A percentile compares a stretch with the other conserved stretches of the same genome.
Evolutionary conservation across 2,329 filamentous ascomycete species (phyloP).

Genomic region (Catunica adiposa): DNA sequence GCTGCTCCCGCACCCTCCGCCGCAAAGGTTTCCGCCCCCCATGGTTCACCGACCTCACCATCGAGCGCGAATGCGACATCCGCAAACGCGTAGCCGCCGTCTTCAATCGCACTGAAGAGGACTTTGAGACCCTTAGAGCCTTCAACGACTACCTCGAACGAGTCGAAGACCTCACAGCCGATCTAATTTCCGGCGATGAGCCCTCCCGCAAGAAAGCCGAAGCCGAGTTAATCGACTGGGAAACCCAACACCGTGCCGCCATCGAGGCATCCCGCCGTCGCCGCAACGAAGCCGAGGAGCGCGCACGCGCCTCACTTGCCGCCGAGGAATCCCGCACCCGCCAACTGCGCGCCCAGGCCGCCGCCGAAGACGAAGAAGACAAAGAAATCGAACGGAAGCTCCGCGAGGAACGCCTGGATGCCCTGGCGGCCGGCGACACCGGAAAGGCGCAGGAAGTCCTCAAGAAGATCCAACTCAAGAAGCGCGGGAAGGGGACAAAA

Average conservation of each 20-base stretch:
- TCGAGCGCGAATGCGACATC: constrained; percentile 91
- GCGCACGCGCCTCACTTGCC: constrained; percentile 42
- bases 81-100: constrained; percentile 57
- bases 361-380: constrained; percentile 55
- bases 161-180: constrained; percentile 79
- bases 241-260: constrained; percentile 52
- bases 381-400: constrained; percentile 45
- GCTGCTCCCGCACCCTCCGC: constrained; percentile 72
- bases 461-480: constrained; percentile 53
- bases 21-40: constrained; percentile 71
- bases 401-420: constrained; percentile 52
- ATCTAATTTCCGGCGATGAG: constrained; percentile 59
- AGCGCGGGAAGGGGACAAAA: constrained; percentile 39
- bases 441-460: constrained; percentile 43
- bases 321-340: constrained; percentile 45
- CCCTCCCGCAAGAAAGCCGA: constrained; percentile 38
- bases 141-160: constrained; percentile 93
- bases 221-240: constrained; percentile 39
- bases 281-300: constrained; percentile 39
- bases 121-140: constrained; percentile 68
- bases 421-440: constrained; percentile 43
- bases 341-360: constrained; percentile 40
- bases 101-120: constrained; percentile 78
- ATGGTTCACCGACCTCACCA: constrained; percentile 73
- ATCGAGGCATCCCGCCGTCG: constrained; percentile 45